phyloP scores from a whole-genome alignment of 2,329 filamentous ascomycete species.

The Allantophomopsis lycopodina region DNA sequence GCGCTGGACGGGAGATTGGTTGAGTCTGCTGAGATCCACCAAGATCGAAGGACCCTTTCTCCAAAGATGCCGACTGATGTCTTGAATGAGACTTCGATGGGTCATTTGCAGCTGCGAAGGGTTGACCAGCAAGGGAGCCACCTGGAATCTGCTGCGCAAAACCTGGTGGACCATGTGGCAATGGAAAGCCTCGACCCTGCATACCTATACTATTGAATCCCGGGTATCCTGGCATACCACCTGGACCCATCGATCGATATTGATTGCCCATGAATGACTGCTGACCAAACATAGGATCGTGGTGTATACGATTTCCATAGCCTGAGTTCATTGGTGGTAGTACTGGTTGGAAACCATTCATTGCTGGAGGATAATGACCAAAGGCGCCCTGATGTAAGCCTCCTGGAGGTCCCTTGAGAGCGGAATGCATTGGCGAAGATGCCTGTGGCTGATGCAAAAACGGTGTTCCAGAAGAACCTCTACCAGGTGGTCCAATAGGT shows the following conservation, averaged over 20 bases:
- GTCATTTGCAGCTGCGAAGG: slow-evolving; percentile 23
- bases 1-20: slow-evolving; percentile 69
- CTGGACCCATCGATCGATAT: slow-evolving; percentile 38
- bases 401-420: slow-evolving; percentile 42
- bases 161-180: slow-evolving; percentile 35
- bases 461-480: slow-evolving; percentile 33
- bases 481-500: slow-evolving; percentile 48
- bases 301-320: slow-evolving; percentile 24
- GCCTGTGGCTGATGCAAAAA: slow-evolving; percentile 42
- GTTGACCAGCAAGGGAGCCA: slow-evolving; percentile 21
- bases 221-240: slow-evolving; percentile 38
- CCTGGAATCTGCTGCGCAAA: slow-evolving; percentile 32
- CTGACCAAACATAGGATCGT: slow-evolving; percentile 39
- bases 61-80: slow-evolving; percentile 60
- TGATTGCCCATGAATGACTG: slow-evolving; percentile 34
- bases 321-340: slow-evolving; percentile 25
- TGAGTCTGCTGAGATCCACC: slow-evolving; percentile 38
- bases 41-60: slow-evolving; percentile 27
- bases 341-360: slow-evolving; percentile 37
- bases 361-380: slow-evolving; percentile 37
- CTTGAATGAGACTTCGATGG: slow-evolving; percentile 51
- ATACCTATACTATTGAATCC: slow-evolving; percentile 38
- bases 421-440: slow-evolving; percentile 47
- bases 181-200: slow-evolving; percentile 27
- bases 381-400: slow-evolving; percentile 26